phyloP scores from a whole-genome alignment of 2,329 filamentous ascomycete genomes.

The Pseudopyricularia javanii region DNA sequence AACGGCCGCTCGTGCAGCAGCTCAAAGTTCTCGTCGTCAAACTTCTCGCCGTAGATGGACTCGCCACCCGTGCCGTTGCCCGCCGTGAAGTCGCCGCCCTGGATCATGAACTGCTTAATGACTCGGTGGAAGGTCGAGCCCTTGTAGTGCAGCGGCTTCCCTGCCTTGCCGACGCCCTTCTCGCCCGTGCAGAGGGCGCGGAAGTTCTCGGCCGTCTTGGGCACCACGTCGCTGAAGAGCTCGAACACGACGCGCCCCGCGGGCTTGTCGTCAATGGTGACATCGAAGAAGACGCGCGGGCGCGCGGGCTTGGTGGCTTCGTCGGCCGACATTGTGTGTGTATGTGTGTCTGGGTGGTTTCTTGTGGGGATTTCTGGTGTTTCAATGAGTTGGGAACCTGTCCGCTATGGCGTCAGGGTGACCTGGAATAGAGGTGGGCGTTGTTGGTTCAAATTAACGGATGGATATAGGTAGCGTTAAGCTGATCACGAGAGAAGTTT shows the following conservation, averaged over 20 bases:
- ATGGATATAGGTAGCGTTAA: no score
- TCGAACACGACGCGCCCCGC: slow-evolving; percentile 78
- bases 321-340: slow-evolving; percentile 23
- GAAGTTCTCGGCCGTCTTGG: slow-evolving; percentile 96
- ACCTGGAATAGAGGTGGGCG: no score
- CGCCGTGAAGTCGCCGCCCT: slow-evolving; percentile 92
- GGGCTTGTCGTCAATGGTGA: slow-evolving; percentile 62
- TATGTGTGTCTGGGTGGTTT: neutral
- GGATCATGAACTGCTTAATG: slow-evolving; percentile 98
- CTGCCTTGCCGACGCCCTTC: slow-evolving; percentile 70
- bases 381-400: no score
- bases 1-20: slow-evolving; percentile 88
- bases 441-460: no score
- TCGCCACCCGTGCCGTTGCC: slow-evolving; percentile 94
- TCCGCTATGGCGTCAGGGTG: no score
- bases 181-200: slow-evolving; percentile 88
- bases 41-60: slow-evolving; percentile 95
- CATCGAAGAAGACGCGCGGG: slow-evolving; percentile 85
- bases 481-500: no score
- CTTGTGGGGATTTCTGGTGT: no score
- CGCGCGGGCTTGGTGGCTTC: slow-evolving; percentile 39
- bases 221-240: slow-evolving; percentile 65
- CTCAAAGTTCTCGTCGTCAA: slow-evolving; percentile 92
- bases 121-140: slow-evolving; percentile 88
- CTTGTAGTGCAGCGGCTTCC: slow-evolving; percentile 87